Evolutionary conservation across 495 filamentous ascomycete genomes (phyloP).

Genomic region (Ramalina intermedia): DNA sequence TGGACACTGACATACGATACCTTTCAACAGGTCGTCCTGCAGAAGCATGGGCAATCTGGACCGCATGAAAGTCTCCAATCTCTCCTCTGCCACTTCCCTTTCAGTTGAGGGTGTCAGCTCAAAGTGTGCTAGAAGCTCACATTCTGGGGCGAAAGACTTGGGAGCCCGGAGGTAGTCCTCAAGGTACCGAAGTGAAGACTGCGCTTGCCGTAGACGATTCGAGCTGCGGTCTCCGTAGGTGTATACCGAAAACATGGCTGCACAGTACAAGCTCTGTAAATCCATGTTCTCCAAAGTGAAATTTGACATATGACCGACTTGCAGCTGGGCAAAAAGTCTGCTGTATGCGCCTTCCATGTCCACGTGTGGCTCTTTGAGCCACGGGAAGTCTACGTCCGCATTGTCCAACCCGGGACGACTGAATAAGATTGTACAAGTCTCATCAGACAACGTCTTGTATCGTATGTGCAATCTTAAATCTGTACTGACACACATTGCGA

Average conservation of each 20-base stretch:
- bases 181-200: not conserved
- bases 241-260: not conserved
- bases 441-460: conserved; percentile 29
- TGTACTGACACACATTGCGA: not conserved
- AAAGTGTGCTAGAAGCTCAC: not conserved
- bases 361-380: conserved; percentile 1
- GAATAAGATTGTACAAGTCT: conserved; percentile 26
- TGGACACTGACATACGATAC: not conserved
- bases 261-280: not conserved
- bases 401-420: conserved; percentile 13
- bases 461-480: not conserved
- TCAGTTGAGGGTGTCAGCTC: no score
- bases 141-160: not conserved
- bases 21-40: not conserved
- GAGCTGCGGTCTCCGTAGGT: conserved; percentile 16
- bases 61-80: conserved; percentile 27
- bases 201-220: not conserved
- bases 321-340: not conserved
- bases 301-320: not conserved
- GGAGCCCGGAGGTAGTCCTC: not conserved
- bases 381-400: conserved; percentile 15
- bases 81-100: conserved; percentile 1
- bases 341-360: conserved; percentile 8
- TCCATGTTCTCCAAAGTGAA: not conserved
- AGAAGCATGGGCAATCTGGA: conserved; percentile 12